These are phyloP conservation scores for Backusella sp. DNA, from an alignment of 192 early-diverging fungal genomes.

Conservation along the genomic window DNA sequence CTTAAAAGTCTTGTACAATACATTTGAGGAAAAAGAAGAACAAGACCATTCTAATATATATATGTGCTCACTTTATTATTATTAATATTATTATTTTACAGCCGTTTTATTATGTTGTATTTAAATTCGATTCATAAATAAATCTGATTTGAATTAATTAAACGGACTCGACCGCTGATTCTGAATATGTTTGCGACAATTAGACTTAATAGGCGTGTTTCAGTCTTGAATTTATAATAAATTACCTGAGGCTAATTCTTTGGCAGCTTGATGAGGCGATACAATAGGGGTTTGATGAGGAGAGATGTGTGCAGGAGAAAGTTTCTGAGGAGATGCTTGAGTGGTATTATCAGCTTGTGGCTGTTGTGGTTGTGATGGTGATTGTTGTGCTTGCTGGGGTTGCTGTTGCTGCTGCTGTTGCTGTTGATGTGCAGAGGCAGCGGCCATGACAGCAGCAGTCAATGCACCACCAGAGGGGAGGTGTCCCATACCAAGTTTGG, in stretches of 20 bases:
- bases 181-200: neutral
- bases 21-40: neutral
- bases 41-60: neutral
- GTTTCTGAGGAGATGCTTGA: neutral
- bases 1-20: neutral
- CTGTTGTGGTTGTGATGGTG: slow-evolving; percentile 8
- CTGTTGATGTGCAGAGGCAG: slow-evolving; percentile 26
- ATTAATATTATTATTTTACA: slow-evolving; percentile 1
- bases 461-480: slow-evolving; percentile 13
- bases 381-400: slow-evolving; percentile 4
- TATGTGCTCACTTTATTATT: neutral
- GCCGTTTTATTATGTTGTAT: neutral
- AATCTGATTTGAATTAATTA: neutral
- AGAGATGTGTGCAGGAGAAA: neutral
- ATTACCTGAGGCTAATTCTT: slow-evolving; percentile 2
- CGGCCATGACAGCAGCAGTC: slow-evolving; percentile 25
- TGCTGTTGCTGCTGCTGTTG: slow-evolving; percentile 13
- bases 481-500: slow-evolving; percentile 58
- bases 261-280: neutral
- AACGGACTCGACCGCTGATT: neutral
- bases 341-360: slow-evolving; percentile 14
- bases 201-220: neutral
- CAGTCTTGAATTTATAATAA: neutral
- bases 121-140: neutral
- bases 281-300: neutral